Percentiles rank a stretch among this genome's conserved stretches.
Evolutionary conservation across 2,329 filamentous ascomycete genomes (phyloP).

Genomic region (Triangularia verruculosa): DNA sequence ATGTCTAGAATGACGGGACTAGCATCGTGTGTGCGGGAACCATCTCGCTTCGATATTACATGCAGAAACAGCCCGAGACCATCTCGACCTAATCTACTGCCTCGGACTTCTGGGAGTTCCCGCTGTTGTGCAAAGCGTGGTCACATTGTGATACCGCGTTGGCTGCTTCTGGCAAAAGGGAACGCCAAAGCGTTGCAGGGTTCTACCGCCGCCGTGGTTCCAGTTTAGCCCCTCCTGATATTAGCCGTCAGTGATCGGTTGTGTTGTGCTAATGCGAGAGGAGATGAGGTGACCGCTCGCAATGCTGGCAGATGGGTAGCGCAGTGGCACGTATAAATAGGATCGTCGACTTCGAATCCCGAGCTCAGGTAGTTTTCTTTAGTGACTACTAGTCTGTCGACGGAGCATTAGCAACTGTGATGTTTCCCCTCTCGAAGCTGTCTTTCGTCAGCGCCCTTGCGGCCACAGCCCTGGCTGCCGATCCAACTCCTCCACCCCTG

Average conservation of each 20-base stretch:
- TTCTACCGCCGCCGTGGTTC: neutral
- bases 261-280: neutral
- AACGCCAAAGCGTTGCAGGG: neutral
- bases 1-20: too few species aligned
- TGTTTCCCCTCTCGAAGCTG: constrained; percentile 8
- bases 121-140: neutral
- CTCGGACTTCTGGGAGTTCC: neutral
- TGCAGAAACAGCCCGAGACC: neutral
- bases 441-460: constrained; percentile 14
- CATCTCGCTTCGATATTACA: neutral
- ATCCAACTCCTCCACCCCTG: constrained; percentile 23
- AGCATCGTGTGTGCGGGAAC: neutral
- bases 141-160: neutral
- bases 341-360: too few species aligned
- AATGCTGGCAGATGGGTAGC: neutral
- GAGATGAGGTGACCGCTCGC: neutral
- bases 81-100: neutral
- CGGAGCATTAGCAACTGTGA: neutral
- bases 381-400: too few species aligned
- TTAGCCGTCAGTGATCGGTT: neutral
- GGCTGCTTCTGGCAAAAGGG: neutral
- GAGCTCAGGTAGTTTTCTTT: too few species aligned
- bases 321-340: neutral
- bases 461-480: constrained; percentile 5
- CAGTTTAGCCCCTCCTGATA: neutral